Evolutionary conservation across 805 yeast genomes (phyloP).

Genomic region (Blastobotrys muscicola): DNA sequence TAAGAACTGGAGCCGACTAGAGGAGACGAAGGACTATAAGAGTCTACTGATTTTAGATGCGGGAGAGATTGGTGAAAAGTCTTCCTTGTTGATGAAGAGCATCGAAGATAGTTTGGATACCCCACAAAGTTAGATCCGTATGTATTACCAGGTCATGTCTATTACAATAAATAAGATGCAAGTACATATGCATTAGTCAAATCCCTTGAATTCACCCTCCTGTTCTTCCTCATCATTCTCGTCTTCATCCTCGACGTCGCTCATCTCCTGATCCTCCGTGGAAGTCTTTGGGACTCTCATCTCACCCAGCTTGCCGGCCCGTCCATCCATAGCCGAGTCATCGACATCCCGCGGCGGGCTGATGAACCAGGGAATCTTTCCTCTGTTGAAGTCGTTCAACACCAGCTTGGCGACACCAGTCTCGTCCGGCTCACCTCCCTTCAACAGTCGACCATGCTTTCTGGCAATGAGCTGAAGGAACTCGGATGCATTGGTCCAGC

Average conservation of each 20-base stretch:
- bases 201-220: conserved; percentile 15
- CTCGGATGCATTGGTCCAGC: conserved; percentile 70
- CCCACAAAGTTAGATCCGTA: too few species aligned
- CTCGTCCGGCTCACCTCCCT: conserved; percentile 98
- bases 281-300: conserved; percentile 11
- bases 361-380: conserved; percentile 96
- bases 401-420: conserved; percentile 84
- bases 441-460: conserved; percentile 83
- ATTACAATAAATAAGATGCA: background rate
- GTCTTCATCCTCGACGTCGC: conserved; percentile 4
- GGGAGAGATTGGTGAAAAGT: too few species aligned
- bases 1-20: conserved; percentile 12
- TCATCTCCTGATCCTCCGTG: conserved; percentile 4
- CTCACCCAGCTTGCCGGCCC: conserved; percentile 18
- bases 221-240: conserved; percentile 9
- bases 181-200: conserved; percentile 9
- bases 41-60: background rate
- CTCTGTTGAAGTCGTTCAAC: conserved; percentile 90
- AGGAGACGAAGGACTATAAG: background rate
- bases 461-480: conserved; percentile 86
- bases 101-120: too few species aligned
- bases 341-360: conserved; percentile 75
- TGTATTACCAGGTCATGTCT: too few species aligned
- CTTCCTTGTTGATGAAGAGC: too few species aligned
- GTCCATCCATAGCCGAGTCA: conserved; percentile 21